A percentile compares a stretch with the other conserved stretches of the same genome.
Conservation (phyloP, 2,329 filamentous ascomycete species). For the Penicillium sp. region DNA sequence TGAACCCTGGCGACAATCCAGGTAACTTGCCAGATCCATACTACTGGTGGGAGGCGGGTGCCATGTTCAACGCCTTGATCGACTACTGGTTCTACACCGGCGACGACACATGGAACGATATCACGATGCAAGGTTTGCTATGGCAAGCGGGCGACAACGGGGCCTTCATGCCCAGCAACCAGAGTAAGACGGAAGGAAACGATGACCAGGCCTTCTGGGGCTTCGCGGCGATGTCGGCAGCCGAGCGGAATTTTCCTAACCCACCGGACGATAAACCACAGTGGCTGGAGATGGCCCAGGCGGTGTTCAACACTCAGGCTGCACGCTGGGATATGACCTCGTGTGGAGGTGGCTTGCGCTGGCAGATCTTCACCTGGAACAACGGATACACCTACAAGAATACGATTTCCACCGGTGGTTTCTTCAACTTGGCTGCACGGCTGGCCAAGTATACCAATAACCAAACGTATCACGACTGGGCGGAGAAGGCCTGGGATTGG, state of each 20-base stretch:
- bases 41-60: constrained; percentile 44
- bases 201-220: constrained; percentile 57
- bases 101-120: constrained; percentile 38
- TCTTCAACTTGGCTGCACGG: constrained; percentile 30
- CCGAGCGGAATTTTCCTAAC: constrained; percentile 42
- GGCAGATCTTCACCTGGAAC: constrained; percentile 34
- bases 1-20: constrained; percentile 46
- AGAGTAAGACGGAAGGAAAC: constrained; percentile 45
- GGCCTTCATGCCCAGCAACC: constrained; percentile 41
- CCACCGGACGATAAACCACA: constrained; percentile 54
- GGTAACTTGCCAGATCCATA: constrained; percentile 48
- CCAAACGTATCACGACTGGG: constrained; percentile 53
- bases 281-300: constrained; percentile 73
- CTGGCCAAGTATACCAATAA: constrained; percentile 30
- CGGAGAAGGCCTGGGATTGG: constrained; percentile 59
- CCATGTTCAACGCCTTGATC: constrained; percentile 39
- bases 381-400: constrained; percentile 34
- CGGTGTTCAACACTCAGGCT: constrained; percentile 73
- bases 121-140: constrained; percentile 33
- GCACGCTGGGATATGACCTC: constrained; percentile 60
- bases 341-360: constrained; percentile 63
- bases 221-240: constrained; percentile 52
- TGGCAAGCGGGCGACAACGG: constrained; percentile 36
- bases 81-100: constrained; percentile 43
- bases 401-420: constrained; percentile 32